phyloP scores from a whole-genome alignment of 2,329 filamentous ascomycete genomes.

The Sporothrix sp. region DNA sequence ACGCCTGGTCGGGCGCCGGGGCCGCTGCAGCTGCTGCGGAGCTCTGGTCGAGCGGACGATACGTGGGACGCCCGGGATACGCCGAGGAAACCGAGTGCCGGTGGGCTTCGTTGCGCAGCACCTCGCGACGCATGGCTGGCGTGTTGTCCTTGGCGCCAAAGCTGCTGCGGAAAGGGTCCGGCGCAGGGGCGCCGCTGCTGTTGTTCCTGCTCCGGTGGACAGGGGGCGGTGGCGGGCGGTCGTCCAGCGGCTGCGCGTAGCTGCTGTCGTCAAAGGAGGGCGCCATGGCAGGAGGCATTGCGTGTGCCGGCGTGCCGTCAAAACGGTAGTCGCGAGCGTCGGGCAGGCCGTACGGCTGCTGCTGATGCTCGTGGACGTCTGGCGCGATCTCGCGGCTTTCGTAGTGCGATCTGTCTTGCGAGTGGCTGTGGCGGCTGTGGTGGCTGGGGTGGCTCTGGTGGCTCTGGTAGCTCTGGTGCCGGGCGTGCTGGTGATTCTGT shows the following conservation, averaged over 20 bases:
- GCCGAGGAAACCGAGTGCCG: conserved; percentile 36
- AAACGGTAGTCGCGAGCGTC: conserved; percentile 26
- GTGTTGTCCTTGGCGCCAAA: conserved; percentile 35
- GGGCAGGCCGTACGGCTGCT: conserved; percentile 22
- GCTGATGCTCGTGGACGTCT: background rate
- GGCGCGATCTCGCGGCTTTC: conserved; percentile 1
- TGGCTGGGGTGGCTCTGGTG: conserved; percentile 3
- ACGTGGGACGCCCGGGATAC: conserved; percentile 45
- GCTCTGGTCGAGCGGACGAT: conserved; percentile 37
- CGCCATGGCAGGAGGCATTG: background rate
- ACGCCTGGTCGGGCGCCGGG: conserved; percentile 25
- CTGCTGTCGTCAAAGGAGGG: conserved; percentile 4
- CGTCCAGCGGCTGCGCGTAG: conserved; percentile 20
- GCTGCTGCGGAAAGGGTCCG: conserved; percentile 33
- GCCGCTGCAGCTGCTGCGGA: conserved; percentile 34
- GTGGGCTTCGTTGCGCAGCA: conserved; percentile 48
- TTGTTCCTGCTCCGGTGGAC: conserved; percentile 42
- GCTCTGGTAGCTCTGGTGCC: background rate
- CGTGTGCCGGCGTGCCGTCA: background rate
- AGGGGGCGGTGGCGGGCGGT: conserved; percentile 46
- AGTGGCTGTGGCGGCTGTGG: conserved; percentile 11
- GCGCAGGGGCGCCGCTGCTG: conserved; percentile 28
- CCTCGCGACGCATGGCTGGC: conserved; percentile 47
- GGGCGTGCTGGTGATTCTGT: conserved; percentile 10
- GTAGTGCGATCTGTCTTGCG: conserved; percentile 10